Evolutionary conservation across 306 rosid genomes (phyloP).

Genomic region (Acacia crassicarpa): DNA sequence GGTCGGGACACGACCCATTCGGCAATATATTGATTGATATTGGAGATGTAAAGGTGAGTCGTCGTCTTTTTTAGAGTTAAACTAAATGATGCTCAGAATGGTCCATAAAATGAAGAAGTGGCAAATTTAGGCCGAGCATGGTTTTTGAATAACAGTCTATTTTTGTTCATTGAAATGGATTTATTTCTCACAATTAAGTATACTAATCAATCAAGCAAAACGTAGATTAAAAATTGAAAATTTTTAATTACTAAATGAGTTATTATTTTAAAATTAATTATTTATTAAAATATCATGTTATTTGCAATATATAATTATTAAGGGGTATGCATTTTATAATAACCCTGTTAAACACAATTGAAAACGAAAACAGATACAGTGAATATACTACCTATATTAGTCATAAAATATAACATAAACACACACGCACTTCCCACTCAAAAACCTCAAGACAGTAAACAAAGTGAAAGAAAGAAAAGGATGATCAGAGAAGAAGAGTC

Average conservation of each 20-base stretch:
- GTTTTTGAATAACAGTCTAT: neutral
- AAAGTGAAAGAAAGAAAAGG: neutral
- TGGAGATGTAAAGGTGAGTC: slow-evolving; percentile 13
- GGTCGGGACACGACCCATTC: slow-evolving; percentile 38
- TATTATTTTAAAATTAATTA: neutral
- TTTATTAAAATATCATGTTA: too few species aligned
- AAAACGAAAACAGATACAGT: neutral
- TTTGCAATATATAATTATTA: neutral
- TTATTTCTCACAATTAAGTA: neutral
- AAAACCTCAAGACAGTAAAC: neutral
- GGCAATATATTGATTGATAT: slow-evolving; percentile 10
- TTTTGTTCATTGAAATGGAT: neutral
- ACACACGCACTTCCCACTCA: neutral
- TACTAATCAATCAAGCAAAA: neutral
- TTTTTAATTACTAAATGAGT: neutral
- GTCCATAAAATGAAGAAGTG: neutral
- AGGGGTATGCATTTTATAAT: neutral
- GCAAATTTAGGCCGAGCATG: neutral
- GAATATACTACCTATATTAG: neutral
- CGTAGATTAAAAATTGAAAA: neutral
- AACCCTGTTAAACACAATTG: neutral
- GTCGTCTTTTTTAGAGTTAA: neutral
- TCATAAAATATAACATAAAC: neutral
- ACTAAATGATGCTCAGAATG: neutral
- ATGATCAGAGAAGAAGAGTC: too few species aligned